Conservation (phyloP, 2,329 filamentous ascomycete genomes). For the Septoria petroselini region DNA sequence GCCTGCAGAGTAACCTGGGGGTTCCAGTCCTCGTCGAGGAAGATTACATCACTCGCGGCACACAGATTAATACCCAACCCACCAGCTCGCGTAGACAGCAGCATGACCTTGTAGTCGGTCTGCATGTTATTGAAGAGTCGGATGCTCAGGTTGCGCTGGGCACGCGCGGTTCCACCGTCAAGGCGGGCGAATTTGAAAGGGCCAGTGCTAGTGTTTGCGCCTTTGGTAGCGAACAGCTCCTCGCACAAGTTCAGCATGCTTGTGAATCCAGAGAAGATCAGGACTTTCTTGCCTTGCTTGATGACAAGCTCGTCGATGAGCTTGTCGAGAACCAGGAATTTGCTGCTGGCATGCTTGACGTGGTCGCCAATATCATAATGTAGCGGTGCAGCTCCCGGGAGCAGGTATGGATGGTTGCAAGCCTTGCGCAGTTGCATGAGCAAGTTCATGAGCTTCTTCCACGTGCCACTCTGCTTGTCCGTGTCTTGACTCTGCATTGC, state of each 20-base stretch:
- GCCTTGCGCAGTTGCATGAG: conserved; percentile 57
- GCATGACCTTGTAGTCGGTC: conserved; percentile 52
- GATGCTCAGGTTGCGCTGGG: conserved; percentile 52
- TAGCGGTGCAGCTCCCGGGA: conserved; percentile 47
- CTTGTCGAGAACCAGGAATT: conserved; percentile 56
- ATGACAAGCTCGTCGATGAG: conserved; percentile 50
- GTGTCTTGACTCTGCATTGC: conserved; percentile 36
- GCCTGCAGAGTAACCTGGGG: conserved; percentile 55
- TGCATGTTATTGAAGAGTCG: conserved; percentile 51
- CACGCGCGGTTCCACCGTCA: conserved; percentile 51
- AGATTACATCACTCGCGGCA: conserved; percentile 54
- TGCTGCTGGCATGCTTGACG: conserved; percentile 52
- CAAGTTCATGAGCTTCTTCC: conserved; percentile 51
- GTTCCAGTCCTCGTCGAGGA: conserved; percentile 57
- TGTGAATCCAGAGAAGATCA: conserved; percentile 58
- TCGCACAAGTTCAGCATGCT: conserved; percentile 52
- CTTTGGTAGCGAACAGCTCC: conserved; percentile 49
- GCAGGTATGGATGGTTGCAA: conserved; percentile 55
- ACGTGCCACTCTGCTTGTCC: conserved; percentile 28
- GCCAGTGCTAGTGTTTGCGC: conserved; percentile 38
- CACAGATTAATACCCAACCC: conserved; percentile 56
- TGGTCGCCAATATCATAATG: conserved; percentile 49
- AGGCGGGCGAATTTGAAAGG: conserved; percentile 50
- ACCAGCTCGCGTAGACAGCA: conserved; percentile 56
- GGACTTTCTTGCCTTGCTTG: conserved; percentile 52